These are phyloP conservation scores for Bromus sterilis DNA, from an alignment of 176 grass and related monocot genomes.

Conservation along the genomic window DNA sequence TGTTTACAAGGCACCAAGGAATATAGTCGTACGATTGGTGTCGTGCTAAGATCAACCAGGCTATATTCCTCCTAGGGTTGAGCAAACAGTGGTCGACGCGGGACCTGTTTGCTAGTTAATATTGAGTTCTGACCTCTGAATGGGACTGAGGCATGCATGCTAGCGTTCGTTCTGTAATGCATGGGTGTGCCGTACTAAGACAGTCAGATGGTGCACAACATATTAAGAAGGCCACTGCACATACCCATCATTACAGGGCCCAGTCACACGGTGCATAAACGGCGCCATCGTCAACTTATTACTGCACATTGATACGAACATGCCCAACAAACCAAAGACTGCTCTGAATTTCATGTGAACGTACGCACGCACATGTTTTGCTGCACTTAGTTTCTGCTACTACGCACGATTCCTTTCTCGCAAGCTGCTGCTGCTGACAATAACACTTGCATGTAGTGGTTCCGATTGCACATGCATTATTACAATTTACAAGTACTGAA, in stretches of 20 bases:
- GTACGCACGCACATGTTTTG: neutral
- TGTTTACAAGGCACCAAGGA: neutral
- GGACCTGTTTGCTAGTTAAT: neutral
- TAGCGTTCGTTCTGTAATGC: neutral
- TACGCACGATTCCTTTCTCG: neutral
- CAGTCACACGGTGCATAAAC: neutral
- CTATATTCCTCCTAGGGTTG: no score
- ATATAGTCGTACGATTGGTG: no score
- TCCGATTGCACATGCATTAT: neutral
- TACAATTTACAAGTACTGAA: no score
- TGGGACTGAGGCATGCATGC: neutral
- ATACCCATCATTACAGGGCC: neutral
- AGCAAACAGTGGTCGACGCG: no score
- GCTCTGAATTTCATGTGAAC: neutral
- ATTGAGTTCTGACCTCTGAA: neutral
- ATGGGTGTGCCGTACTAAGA: neutral
- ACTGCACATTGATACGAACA: neutral
- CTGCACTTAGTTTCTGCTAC: neutral
- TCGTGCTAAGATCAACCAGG: no score
- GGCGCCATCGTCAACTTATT: neutral
- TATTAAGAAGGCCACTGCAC: neutral
- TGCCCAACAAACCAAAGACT: neutral
- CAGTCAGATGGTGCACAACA: neutral
- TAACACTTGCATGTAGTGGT: neutral
- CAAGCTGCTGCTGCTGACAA: neutral